These are phyloP conservation scores for Penstemon newberryi DNA, from an alignment of 257 asterid genomes.

Conservation along the genomic window DNA sequence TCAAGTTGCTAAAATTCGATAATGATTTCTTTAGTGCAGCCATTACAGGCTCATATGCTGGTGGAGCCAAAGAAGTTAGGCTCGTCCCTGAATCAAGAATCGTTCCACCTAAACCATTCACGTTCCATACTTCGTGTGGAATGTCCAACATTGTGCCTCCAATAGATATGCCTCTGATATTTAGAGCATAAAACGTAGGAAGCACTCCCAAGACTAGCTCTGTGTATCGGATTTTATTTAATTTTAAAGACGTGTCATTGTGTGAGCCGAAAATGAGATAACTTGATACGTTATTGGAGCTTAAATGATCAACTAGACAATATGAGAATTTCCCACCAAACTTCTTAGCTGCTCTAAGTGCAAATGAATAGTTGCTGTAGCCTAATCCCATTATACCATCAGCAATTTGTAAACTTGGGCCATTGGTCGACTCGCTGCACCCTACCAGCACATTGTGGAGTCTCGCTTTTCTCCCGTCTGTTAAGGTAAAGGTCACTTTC, in stretches of 20 bases:
- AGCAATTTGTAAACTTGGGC: slow-evolving; percentile 33
- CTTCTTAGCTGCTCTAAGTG: slow-evolving; percentile 31
- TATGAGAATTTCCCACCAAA: slow-evolving; percentile 63
- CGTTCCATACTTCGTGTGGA: slow-evolving; percentile 45
- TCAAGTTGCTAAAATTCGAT: slow-evolving; percentile 24
- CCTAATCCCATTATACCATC: slow-evolving; percentile 68
- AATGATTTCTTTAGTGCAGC: slow-evolving; percentile 38
- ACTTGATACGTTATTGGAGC: slow-evolving; percentile 48
- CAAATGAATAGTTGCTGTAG: slow-evolving; percentile 52
- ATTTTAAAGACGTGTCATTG: neutral
- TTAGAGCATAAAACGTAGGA: slow-evolving; percentile 45
- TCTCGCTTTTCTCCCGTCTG: slow-evolving; percentile 31
- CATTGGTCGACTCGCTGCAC: slow-evolving; percentile 42
- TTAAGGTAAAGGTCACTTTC: slow-evolving; percentile 38
- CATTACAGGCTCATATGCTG: slow-evolving; percentile 50
- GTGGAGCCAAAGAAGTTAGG: slow-evolving; percentile 41
- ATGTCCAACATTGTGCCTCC: slow-evolving; percentile 42
- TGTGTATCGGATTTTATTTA: slow-evolving; percentile 44
- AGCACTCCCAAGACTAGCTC: slow-evolving; percentile 45
- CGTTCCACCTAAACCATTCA: slow-evolving; percentile 41
- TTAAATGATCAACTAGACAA: slow-evolving; percentile 61
- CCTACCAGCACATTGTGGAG: slow-evolving; percentile 48
- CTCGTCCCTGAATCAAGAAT: slow-evolving; percentile 58
- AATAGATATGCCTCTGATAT: slow-evolving; percentile 47
- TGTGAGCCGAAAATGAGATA: slow-evolving; percentile 50